phyloP scores from a whole-genome alignment of 2,329 filamentous ascomycete genomes.

The Parafenestella ontariensis region DNA sequence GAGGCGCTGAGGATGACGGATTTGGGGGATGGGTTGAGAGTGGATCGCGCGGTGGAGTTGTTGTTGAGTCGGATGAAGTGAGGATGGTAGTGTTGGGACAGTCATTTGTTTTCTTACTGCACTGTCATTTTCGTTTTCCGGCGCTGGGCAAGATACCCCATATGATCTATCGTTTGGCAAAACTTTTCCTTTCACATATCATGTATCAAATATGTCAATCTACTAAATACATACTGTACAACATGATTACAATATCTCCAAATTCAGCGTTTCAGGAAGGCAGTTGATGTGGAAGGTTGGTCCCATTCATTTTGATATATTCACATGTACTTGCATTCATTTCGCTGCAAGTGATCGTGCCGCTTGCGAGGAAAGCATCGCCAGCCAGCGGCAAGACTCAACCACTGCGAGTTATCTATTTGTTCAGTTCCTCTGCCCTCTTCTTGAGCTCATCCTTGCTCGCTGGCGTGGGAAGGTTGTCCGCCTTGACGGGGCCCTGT shows the following conservation, averaged over 20 bases:
- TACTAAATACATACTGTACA: too few species aligned
- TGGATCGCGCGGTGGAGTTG: slow-evolving; percentile 64
- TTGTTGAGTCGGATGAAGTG: slow-evolving; percentile 46
- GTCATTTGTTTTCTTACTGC: too few species aligned
- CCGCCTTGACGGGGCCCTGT: slow-evolving; percentile 54
- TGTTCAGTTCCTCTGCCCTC: slow-evolving; percentile 59
- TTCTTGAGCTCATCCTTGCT: slow-evolving; percentile 60
- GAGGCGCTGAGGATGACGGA: slow-evolving; percentile 66
- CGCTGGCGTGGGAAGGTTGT: slow-evolving; percentile 54
- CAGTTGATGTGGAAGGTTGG: too few species aligned
- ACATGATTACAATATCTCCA: too few species aligned
- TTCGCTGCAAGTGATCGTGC: background rate
- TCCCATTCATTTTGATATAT: background rate
- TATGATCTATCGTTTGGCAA: too few species aligned
- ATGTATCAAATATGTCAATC: too few species aligned
- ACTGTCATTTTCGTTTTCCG: too few species aligned
- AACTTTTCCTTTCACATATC: too few species aligned
- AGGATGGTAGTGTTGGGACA: too few species aligned
- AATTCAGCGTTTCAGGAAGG: too few species aligned
- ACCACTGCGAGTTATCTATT: slow-evolving; percentile 35
- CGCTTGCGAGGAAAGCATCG: background rate
- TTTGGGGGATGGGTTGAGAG: slow-evolving; percentile 64
- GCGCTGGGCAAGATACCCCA: too few species aligned
- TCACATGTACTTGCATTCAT: background rate
- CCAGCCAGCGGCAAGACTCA: background rate